phyloP scores from a whole-genome alignment of 2,329 filamentous ascomycete species.

The Waltergamsia citrina region DNA sequence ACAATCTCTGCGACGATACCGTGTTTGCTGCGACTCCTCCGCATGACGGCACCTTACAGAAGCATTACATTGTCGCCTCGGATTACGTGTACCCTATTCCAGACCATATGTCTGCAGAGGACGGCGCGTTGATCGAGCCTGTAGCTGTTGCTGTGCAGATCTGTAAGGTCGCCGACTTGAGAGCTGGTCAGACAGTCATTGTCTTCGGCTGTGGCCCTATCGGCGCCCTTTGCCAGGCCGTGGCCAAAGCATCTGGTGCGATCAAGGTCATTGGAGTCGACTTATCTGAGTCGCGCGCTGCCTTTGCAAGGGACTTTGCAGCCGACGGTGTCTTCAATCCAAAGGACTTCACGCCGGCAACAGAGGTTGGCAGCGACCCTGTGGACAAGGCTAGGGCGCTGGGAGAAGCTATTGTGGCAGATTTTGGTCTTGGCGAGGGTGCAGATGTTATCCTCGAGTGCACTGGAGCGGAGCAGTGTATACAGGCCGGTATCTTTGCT shows the following conservation, averaged over 20 bases:
- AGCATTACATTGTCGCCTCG: conserved; percentile 34
- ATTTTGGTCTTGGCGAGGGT: conserved; percentile 29
- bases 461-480: conserved; percentile 34
- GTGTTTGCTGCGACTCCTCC: conserved; percentile 41
- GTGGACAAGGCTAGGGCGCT: conserved; percentile 24
- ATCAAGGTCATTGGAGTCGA: conserved; percentile 33
- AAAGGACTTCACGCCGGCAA: conserved; percentile 14
- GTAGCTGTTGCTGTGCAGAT: conserved; percentile 38
- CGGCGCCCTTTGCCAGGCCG: conserved; percentile 32
- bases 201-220: conserved; percentile 39
- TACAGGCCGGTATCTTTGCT: conserved; percentile 34
- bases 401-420: conserved; percentile 25
- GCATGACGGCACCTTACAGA: conserved; percentile 36
- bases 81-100: conserved; percentile 39
- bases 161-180: conserved; percentile 26
- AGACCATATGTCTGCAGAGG: conserved; percentile 30
- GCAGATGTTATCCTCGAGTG: conserved; percentile 40
- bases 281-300: conserved; percentile 24
- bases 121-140: conserved; percentile 40
- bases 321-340: conserved; percentile 28
- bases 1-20: conserved; percentile 31
- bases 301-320: conserved; percentile 28
- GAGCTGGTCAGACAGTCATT: conserved; percentile 28
- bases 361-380: conserved; percentile 19
- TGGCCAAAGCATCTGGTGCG: conserved; percentile 32